These are phyloP conservation scores for Hygrophorus russula DNA, from an alignment of 768 basidiomycete genomes.

Conservation along the genomic window DNA sequence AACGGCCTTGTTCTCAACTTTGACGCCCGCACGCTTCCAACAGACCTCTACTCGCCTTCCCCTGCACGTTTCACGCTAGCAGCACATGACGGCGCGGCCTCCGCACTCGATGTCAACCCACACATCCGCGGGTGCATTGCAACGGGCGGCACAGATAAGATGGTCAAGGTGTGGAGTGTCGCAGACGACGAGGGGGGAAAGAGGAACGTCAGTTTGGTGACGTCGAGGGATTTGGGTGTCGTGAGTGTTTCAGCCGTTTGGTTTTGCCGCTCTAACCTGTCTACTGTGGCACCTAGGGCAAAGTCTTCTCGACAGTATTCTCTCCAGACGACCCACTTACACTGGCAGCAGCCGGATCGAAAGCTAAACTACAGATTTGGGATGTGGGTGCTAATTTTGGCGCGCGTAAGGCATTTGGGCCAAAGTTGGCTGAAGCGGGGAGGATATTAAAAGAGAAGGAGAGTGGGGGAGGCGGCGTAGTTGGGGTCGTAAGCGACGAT, in stretches of 20 bases:
- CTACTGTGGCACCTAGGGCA: slow-evolving; percentile 49
- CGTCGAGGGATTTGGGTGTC: slow-evolving; percentile 82
- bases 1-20: slow-evolving; percentile 91
- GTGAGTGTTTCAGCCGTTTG: slow-evolving; percentile 32
- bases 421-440: slow-evolving; percentile 68
- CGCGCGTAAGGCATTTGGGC: slow-evolving; percentile 72
- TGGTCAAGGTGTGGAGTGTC: slow-evolving; percentile 95
- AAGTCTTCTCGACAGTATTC: slow-evolving; percentile 86
- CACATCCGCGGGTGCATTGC: slow-evolving; percentile 83
- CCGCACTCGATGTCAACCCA: slow-evolving; percentile 84
- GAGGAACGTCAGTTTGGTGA: slow-evolving; percentile 72
- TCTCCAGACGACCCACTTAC: slow-evolving; percentile 94
- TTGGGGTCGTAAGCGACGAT: slow-evolving; percentile 58
- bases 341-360: slow-evolving; percentile 87
- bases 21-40: slow-evolving; percentile 76
- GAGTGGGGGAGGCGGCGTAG: slow-evolving; percentile 45
- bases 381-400: slow-evolving; percentile 80
- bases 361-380: slow-evolving; percentile 93
- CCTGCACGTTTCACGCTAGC: slow-evolving; percentile 79
- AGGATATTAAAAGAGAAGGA: slow-evolving; percentile 53
- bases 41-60: slow-evolving; percentile 49
- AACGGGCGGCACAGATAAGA: slow-evolving; percentile 91
- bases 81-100: slow-evolving; percentile 87
- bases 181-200: slow-evolving; percentile 55
- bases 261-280: slow-evolving; percentile 1